Evolutionary conservation across 2,329 filamentous ascomycete genomes (phyloP).

Genomic region (Xylariales sp.): DNA sequence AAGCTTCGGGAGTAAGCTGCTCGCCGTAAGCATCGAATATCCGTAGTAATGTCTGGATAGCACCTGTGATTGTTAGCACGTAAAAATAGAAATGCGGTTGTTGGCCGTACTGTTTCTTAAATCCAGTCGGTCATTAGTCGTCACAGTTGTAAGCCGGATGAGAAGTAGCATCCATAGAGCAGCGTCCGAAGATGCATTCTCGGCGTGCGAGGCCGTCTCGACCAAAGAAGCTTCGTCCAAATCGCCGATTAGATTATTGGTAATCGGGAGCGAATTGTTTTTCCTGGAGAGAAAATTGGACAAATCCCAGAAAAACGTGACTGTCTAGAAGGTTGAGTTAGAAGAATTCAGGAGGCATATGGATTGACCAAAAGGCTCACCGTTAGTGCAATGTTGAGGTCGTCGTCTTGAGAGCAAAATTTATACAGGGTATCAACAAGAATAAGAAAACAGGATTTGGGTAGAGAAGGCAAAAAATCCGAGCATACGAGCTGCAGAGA

Average conservation of each 20-base stretch:
- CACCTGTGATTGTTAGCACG: constrained; percentile 62
- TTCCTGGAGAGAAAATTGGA: constrained; percentile 83
- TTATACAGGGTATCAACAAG: constrained; percentile 89
- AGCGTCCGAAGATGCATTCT: constrained; percentile 71
- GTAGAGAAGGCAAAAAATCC: constrained; percentile 84
- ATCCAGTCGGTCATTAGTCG: constrained; percentile 77
- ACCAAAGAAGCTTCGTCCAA: constrained; percentile 67
- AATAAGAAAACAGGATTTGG: constrained; percentile 76
- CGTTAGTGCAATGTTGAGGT: constrained; percentile 94
- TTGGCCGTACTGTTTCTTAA: constrained; percentile 74
- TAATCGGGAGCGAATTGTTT: constrained; percentile 68
- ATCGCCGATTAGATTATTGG: constrained; percentile 65
- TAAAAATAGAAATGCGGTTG: constrained; percentile 21
- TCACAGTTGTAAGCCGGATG: constrained; percentile 76
- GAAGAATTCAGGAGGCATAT: constrained; percentile 22
- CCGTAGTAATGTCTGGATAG: constrained; percentile 88
- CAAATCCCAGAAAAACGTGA: constrained; percentile 95
- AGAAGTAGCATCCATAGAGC: constrained; percentile 84
- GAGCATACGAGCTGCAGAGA: constrained; percentile 94
- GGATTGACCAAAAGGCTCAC: constrained; percentile 58
- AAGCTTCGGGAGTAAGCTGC: constrained; percentile 79
- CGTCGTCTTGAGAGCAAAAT: constrained; percentile 89
- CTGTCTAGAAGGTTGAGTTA: constrained; percentile 66
- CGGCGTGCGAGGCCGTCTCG: constrained; percentile 68
- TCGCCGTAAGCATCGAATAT: constrained; percentile 94